Percentiles rank a stretch among this genome's conserved stretches.
Conservation (phyloP, 768 basidiomycete species). For the Suillus decipiens region DNA sequence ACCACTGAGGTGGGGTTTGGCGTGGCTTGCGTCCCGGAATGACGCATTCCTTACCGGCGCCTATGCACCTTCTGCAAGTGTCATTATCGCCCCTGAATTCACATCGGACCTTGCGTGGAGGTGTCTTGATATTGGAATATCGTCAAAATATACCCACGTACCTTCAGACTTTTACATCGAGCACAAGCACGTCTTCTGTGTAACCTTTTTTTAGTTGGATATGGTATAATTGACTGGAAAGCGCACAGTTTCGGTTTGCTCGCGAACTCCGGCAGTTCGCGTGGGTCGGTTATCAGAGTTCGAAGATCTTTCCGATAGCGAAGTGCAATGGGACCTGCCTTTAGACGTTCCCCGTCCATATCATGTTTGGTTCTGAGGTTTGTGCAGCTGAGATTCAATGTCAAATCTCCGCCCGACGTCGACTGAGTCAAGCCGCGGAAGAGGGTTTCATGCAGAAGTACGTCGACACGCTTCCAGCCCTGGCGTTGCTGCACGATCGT, state of each 20-base stretch:
- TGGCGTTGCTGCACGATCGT: slow-evolving; percentile 41
- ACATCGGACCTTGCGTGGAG: slow-evolving; percentile 61
- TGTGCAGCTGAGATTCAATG: slow-evolving; percentile 29
- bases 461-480: slow-evolving; percentile 59
- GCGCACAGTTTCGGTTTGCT: slow-evolving; percentile 28
- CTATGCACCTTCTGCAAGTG: slow-evolving; percentile 72
- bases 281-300: slow-evolving; percentile 16
- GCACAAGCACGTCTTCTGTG: slow-evolving; percentile 61
- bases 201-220: slow-evolving; percentile 9
- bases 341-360: background rate
- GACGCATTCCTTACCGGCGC: slow-evolving; percentile 70
- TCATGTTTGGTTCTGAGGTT: background rate
- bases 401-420: slow-evolving; percentile 35
- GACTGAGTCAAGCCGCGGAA: slow-evolving; percentile 52
- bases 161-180: slow-evolving; percentile 65
- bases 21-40: slow-evolving; percentile 85
- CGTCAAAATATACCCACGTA: slow-evolving; percentile 17
- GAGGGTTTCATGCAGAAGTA: slow-evolving; percentile 50
- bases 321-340: background rate
- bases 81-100: slow-evolving; percentile 74
- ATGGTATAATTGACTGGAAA: background rate
- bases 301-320: background rate
- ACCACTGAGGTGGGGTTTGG: slow-evolving; percentile 66
- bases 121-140: slow-evolving; percentile 4
- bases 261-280: slow-evolving; percentile 20